A percentile compares a stretch with the other conserved stretches of the same genome.
Conservation (phyloP, 1,284 basidiomycete genomes). For the Chondrostereum purpureum region DNA sequence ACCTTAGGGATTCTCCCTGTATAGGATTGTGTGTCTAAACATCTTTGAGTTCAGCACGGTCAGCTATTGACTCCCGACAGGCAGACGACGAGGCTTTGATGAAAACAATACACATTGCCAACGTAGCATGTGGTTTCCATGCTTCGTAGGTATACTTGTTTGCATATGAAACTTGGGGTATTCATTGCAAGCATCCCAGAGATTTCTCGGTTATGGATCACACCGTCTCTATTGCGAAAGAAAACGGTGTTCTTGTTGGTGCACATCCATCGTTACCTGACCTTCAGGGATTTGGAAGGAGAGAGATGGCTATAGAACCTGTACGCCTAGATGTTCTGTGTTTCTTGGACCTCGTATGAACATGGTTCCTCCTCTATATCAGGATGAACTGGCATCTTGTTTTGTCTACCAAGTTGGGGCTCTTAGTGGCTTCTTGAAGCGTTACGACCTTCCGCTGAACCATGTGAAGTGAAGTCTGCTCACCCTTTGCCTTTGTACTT, state of each 20-base stretch:
- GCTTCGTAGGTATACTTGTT: constrained; percentile 36
- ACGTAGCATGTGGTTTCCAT: constrained; percentile 62
- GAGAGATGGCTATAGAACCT: constrained; percentile 55
- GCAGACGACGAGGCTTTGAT: constrained; percentile 56
- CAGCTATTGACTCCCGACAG: no score
- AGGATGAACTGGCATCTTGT: constrained; percentile 52
- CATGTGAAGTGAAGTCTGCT: no score
- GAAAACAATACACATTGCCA: constrained; percentile 57
- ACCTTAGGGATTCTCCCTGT: constrained; percentile 10
- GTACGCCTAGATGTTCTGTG: constrained; percentile 22
- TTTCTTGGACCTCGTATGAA: background rate
- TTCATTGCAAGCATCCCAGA: constrained; percentile 20
- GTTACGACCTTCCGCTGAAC: constrained; percentile 40
- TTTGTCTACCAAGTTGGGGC: constrained; percentile 62
- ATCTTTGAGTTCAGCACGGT: no score
- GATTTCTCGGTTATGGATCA: constrained; percentile 59
- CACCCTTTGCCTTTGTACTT: no score
- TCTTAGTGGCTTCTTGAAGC: constrained; percentile 46
- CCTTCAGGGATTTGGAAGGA: constrained; percentile 55
- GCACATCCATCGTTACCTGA: constrained; percentile 62
- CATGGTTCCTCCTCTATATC: background rate
- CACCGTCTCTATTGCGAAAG: constrained; percentile 48
- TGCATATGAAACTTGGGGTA: background rate
- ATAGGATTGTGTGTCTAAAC: constrained; percentile 26
- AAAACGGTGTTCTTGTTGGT: constrained; percentile 44